Conservation (phyloP, 768 basidiomycete species). For the Hebeloma cylindrosporum region DNA sequence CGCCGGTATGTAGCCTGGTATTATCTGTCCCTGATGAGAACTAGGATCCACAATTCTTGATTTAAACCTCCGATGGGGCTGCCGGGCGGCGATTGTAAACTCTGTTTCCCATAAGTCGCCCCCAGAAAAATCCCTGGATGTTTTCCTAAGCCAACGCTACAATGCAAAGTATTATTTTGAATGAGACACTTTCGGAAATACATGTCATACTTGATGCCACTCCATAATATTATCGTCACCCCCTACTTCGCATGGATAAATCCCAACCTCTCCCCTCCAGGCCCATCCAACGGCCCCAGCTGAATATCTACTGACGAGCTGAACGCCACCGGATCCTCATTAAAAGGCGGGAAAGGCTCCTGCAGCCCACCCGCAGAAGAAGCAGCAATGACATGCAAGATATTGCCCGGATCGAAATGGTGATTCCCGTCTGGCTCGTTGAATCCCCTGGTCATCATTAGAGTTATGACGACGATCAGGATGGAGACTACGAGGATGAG, state of each 20-base stretch:
- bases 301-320: constrained; percentile 10
- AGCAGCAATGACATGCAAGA: constrained; percentile 21
- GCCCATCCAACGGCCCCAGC: constrained; percentile 9
- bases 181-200: no score
- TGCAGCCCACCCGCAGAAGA: constrained; percentile 21
- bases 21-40: no score
- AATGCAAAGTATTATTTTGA: no score
- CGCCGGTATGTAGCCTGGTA: no score
- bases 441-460: neutral
- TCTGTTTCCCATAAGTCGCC: no score
- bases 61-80: no score
- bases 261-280: constrained; percentile 1
- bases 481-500: constrained; percentile 19
- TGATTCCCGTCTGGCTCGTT: constrained; percentile 8
- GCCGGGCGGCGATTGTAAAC: no score
- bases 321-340: constrained; percentile 12
- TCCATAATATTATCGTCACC: no score
- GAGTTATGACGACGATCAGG: constrained; percentile 14
- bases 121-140: no score
- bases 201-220: no score
- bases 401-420: constrained; percentile 22
- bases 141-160: no score
- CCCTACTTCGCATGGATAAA: constrained; percentile 6
- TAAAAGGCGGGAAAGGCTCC: constrained; percentile 15
- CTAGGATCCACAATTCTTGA: no score